Evolutionary conservation across 83 land plant genomes (phyloP).

Genomic region (Picea abies): DNA sequence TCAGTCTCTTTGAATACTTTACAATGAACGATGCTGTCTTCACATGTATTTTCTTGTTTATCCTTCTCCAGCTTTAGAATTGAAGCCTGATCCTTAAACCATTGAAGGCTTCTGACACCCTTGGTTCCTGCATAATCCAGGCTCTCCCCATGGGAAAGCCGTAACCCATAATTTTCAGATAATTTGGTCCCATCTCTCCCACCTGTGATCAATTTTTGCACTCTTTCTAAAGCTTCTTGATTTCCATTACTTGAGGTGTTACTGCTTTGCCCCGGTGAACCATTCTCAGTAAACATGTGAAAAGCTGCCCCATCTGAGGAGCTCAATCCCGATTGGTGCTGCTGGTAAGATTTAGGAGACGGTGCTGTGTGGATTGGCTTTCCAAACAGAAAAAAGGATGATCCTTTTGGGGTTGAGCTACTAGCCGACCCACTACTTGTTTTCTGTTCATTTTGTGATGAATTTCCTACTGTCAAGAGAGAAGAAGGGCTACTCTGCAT

Average conservation of each 20-base stretch:
- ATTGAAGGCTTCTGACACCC: constrained; percentile 5
- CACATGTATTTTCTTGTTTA: not conserved
- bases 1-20: constrained; percentile 75
- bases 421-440: not conserved
- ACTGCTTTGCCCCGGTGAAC: constrained; percentile 24
- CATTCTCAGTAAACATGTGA: constrained; percentile 25
- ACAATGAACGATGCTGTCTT: constrained; percentile 42
- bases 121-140: constrained; percentile 17
- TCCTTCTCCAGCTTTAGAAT: constrained; percentile 24
- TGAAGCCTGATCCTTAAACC: constrained; percentile 24
- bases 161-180: constrained; percentile 23
- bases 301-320: not conserved
- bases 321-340: not conserved
- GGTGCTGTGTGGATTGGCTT: constrained; percentile 50
- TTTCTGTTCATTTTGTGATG: constrained; percentile 8
- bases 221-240: not conserved
- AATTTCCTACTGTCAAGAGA: constrained; percentile 40
- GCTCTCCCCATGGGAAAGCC: constrained; percentile 13
- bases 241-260: constrained; percentile 39
- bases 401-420: constrained; percentile 20
- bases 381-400: constrained; percentile 57
- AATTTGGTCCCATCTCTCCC: constrained; percentile 7
- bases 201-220: not conserved
- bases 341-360: not conserved
- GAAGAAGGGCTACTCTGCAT: constrained; percentile 32